phyloP scores from a whole-genome alignment of 2,329 filamentous ascomycete genomes.

The Colletotrichum karsti region DNA sequence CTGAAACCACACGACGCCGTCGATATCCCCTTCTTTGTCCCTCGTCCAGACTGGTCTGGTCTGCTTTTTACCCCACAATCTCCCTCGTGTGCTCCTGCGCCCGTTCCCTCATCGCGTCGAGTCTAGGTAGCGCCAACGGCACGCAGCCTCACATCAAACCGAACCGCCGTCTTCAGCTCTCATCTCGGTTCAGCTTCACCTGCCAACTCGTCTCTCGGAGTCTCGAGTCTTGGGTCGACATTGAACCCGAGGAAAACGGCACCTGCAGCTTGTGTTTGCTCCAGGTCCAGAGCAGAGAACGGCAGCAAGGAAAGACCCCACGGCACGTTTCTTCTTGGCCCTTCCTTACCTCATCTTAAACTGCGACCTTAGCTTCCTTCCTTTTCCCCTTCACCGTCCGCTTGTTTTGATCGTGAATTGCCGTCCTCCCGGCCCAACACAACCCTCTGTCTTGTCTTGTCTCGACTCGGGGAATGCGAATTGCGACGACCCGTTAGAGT shows the following conservation, averaged over 20 bases:
- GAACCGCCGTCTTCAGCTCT: not conserved
- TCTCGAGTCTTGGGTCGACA: too few relatives aligned
- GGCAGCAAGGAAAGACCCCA: not conserved
- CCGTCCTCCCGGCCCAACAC: not conserved
- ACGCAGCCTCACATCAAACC: not conserved
- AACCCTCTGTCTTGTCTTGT: not conserved
- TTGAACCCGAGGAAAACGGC: too few relatives aligned
- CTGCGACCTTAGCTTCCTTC: not conserved
- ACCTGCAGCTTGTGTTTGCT: not conserved
- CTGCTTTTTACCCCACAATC: conserved; percentile 20
- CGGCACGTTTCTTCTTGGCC: not conserved
- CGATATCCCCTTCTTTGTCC: not conserved
- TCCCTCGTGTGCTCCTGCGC: conserved; percentile 13
- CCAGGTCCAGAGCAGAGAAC: not conserved
- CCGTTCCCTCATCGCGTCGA: not conserved
- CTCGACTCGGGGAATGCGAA: not conserved
- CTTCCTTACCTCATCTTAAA: not conserved
- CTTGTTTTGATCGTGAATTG: not conserved
- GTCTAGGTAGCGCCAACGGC: not conserved
- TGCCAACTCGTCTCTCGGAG: too few relatives aligned
- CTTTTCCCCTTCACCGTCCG: not conserved
- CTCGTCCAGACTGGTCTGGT: not conserved
- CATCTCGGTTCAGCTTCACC: not conserved
- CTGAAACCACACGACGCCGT: not conserved
- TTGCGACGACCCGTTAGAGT: conserved; percentile 3